Evolutionary conservation across 1,284 basidiomycete genomes (phyloP).

Genomic region (Cutaneotrichosporon sp.): DNA sequence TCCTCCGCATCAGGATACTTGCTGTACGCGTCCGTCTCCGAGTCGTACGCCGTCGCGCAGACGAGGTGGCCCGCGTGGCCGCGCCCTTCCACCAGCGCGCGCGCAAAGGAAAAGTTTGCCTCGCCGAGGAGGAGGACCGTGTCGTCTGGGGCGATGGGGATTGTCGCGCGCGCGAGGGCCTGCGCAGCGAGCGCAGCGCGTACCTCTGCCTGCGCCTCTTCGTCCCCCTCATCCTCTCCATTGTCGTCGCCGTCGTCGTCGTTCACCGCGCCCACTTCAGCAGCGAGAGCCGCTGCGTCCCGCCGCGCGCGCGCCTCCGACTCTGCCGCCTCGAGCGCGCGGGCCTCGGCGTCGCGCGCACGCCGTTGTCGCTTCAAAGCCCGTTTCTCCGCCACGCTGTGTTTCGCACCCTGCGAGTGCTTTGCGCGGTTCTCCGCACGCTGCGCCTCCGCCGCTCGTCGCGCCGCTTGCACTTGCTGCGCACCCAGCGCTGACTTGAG

Average conservation of each 20-base stretch:
- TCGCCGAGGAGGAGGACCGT: constrained; percentile 87
- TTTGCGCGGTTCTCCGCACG: constrained; percentile 8
- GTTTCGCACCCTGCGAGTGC: constrained; percentile 16
- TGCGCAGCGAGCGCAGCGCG: background rate
- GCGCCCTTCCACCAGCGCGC: constrained; percentile 59
- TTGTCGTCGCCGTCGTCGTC: background rate
- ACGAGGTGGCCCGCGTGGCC: constrained; percentile 63
- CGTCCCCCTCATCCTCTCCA: background rate
- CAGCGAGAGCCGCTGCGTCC: background rate
- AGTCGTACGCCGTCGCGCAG: constrained; percentile 83
- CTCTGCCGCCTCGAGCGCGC: constrained; percentile 3
- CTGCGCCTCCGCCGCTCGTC: constrained; percentile 13
- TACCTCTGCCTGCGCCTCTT: background rate
- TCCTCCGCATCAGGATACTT: constrained; percentile 78
- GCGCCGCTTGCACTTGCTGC: constrained; percentile 21
- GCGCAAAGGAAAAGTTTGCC: constrained; percentile 87
- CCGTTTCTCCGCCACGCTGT: constrained; percentile 22
- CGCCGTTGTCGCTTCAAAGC: constrained; percentile 20
- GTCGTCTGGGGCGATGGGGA: constrained; percentile 72
- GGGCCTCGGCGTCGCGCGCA: constrained; percentile 2
- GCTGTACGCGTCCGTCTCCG: constrained; percentile 64
- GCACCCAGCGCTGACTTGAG: constrained; percentile 30
- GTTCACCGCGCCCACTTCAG: background rate
- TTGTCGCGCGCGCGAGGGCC: constrained; percentile 18
- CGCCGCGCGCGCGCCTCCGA: background rate